Evolutionary conservation across 2,329 filamentous ascomycete species (phyloP).

Genomic region (Fusarium nisikadoi): DNA sequence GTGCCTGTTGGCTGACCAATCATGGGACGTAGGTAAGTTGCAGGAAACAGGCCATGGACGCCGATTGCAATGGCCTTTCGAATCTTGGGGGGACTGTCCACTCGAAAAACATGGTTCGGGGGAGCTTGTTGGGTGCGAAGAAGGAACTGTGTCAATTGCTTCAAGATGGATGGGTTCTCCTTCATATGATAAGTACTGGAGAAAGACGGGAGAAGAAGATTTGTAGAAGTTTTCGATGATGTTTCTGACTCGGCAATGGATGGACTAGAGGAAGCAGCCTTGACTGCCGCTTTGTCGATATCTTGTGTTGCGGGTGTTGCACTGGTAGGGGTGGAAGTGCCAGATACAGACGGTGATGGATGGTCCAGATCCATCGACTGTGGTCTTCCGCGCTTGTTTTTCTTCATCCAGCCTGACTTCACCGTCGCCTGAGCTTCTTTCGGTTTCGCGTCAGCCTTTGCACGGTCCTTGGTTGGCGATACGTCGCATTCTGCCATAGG

Average conservation of each 20-base stretch:
- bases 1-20: slow-evolving; percentile 96
- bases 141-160: slow-evolving; percentile 70
- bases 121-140: slow-evolving; percentile 66
- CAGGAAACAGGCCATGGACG: slow-evolving; percentile 93
- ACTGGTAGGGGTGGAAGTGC: slow-evolving; percentile 38
- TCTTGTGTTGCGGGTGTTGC: slow-evolving; percentile 31
- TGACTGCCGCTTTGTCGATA: slow-evolving; percentile 16
- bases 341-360: slow-evolving; percentile 44
- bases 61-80: slow-evolving; percentile 92
- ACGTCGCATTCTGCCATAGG: slow-evolving; percentile 58
- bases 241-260: slow-evolving; percentile 57
- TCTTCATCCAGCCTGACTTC: slow-evolving; percentile 52
- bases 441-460: slow-evolving; percentile 41
- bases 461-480: slow-evolving; percentile 50
- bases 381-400: slow-evolving; percentile 58
- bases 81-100: slow-evolving; percentile 75
- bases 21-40: slow-evolving; percentile 85
- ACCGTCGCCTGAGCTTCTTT: slow-evolving; percentile 47
- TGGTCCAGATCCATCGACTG: slow-evolving; percentile 61
- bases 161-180: slow-evolving; percentile 75
- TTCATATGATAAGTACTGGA: slow-evolving; percentile 73
- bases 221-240: slow-evolving; percentile 59
- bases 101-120: slow-evolving; percentile 76
- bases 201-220: slow-evolving; percentile 77
- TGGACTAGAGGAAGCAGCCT: slow-evolving; percentile 42